Percentiles rank a stretch among this genome's conserved stretches.
These are phyloP conservation scores for Komagataella ulmi DNA, from an alignment of 805 yeast genomes.

Conservation along the genomic window DNA sequence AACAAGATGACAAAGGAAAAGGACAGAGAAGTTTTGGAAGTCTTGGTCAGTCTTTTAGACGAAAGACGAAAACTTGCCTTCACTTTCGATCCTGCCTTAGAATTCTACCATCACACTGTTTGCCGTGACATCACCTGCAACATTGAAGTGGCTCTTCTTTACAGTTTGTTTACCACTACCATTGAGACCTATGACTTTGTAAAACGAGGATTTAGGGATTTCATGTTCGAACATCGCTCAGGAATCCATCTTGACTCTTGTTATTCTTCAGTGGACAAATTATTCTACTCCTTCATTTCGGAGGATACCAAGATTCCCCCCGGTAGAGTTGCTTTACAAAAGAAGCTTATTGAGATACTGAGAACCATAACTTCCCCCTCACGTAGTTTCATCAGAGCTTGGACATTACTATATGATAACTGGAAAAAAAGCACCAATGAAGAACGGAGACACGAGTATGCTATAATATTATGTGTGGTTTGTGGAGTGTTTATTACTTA, in stretches of 20 bases:
- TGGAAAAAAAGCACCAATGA: neutral
- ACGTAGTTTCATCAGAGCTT: neutral
- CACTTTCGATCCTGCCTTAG: neutral
- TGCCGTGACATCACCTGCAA: slow-evolving; percentile 22
- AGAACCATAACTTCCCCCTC: neutral
- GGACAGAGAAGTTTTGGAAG: slow-evolving; percentile 21
- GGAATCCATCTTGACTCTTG: neutral
- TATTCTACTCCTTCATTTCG: neutral
- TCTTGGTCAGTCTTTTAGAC: slow-evolving; percentile 25
- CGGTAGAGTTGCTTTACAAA: neutral
- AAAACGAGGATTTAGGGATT: slow-evolving; percentile 22
- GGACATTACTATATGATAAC: neutral
- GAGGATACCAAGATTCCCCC: neutral
- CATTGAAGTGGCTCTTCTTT: slow-evolving; percentile 36
- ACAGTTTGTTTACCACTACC: slow-evolving; percentile 38
- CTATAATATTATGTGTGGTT: neutral
- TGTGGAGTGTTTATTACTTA: neutral
- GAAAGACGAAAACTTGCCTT: slow-evolving; percentile 11
- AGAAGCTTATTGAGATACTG: neutral
- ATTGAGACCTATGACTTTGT: slow-evolving; percentile 35
- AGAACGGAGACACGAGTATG: neutral
- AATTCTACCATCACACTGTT: slow-evolving; percentile 10
- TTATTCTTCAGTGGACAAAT: neutral
- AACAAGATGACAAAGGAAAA: slow-evolving; percentile 2
- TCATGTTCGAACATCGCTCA: slow-evolving; percentile 7